Evolutionary conservation across 2,329 filamentous ascomycete genomes (phyloP), one percentile per base, ranked within the genome.

Genomic region (Incumbomyces delicatus): DNA sequence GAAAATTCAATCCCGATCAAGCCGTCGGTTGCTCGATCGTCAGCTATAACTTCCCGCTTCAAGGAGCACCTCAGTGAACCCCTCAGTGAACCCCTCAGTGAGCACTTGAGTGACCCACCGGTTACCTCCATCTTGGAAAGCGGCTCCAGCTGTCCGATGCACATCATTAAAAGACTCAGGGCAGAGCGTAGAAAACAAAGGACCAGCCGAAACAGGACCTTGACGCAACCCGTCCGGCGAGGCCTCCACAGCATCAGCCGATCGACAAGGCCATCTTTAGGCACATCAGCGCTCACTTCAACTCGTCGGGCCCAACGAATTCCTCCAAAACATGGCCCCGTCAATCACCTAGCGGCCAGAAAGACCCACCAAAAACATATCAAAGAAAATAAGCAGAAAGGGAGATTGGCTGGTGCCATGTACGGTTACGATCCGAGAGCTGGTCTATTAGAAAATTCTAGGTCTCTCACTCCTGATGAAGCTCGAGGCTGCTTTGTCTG

Each of bases 301-400:
- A 16, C 20, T 29, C 31, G 17, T 8, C 64, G 61, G 22, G 63
- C 66, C 10, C 61, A 68, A 17, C 66, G 73, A 45, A 66, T 66
- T 6, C 73, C 66, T 67, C 69, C 73, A 58, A 71, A 71, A 1
- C 57, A 65, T 47, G 57, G 58, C 10, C 74, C 71, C 71, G 63
- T 27, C 69, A 27, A 62, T 60, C 12, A 62, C 63, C 14, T 60
- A 62, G 38, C 60, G 2, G 40, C 48, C n/a, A 33, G 11, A 22
- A 32, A 27, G 20, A 36, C n/a, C 4, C 13, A 37, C n/a, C 27
- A 20, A 17, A 16, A 20, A 12, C 42, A 42, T 11, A 32, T 41
- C 30, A 39, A 49, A 30, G 22, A 36, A n/a, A 42, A 37, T 17
- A 44, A 38, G 35, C 33, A 20, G 32, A 27, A 31, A 22, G 44